Evolutionary conservation across 345 rosid species (phyloP).

Genomic region (Aurinia saxatilis): DNA sequence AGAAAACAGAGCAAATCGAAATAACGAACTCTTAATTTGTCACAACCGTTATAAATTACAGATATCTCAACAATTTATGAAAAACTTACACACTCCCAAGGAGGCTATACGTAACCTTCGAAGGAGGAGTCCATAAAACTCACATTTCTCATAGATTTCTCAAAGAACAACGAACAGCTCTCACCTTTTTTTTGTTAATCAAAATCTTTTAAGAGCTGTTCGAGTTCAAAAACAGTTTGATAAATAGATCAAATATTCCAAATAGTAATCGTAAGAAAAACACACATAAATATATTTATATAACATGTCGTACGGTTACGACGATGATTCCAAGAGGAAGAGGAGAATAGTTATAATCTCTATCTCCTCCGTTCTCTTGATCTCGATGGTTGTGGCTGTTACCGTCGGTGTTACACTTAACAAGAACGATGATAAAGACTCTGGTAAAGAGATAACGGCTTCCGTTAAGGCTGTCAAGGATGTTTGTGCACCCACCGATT

Average conservation of each 20-base stretch:
- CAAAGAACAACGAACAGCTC: constrained; percentile 22
- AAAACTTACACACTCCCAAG: constrained; percentile 6
- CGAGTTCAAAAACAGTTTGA: constrained; percentile 20
- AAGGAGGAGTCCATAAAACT: constrained; percentile 26
- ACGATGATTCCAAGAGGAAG: constrained; percentile 29
- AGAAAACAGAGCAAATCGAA: constrained; percentile 17
- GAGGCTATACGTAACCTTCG: constrained; percentile 25
- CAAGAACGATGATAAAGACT: background rate
- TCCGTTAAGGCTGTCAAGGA: constrained; percentile 52
- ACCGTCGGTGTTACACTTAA: constrained; percentile 30
- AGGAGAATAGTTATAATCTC: constrained; percentile 34
- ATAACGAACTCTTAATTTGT: constrained; percentile 25
- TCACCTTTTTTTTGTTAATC: background rate
- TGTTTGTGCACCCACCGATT: constrained; percentile 66
- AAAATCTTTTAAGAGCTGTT: constrained; percentile 22
- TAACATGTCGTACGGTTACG: constrained; percentile 23
- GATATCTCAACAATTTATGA: background rate
- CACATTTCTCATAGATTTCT: background rate
- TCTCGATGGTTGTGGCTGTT: constrained; percentile 50
- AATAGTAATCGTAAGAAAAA: background rate
- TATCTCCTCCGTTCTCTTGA: constrained; percentile 41
- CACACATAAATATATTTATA: background rate
- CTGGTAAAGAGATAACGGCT: constrained; percentile 23
- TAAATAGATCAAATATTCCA: background rate
- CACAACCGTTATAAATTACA: constrained; percentile 20